These are phyloP conservation scores for Olyra latifolia DNA, from an alignment of 176 grass and related monocot genomes.

Conservation along the genomic window DNA sequence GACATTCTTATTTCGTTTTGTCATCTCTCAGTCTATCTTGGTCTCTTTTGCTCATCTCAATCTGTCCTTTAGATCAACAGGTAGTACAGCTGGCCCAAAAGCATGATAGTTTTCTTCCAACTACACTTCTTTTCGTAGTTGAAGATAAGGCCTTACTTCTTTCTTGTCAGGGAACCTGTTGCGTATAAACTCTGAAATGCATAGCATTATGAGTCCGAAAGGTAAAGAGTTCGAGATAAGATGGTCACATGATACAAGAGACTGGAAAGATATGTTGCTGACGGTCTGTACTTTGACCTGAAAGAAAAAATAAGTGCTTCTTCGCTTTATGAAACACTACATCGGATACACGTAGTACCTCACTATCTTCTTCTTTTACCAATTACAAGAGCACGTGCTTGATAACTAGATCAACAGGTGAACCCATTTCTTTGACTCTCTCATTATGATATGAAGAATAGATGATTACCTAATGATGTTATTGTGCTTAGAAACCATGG, in stretches of 20 bases:
- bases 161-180: background rate
- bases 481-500: too few species aligned
- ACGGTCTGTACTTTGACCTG: background rate
- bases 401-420: too few species aligned
- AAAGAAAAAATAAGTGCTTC: background rate
- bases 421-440: too few species aligned
- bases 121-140: background rate
- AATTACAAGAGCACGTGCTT: too few species aligned
- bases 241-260: background rate
- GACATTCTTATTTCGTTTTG: background rate
- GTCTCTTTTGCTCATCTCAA: background rate
- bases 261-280: background rate
- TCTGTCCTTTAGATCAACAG: background rate
- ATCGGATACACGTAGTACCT: too few species aligned
- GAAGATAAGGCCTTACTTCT: background rate
- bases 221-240: background rate
- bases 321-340: background rate
- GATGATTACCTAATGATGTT: too few species aligned
- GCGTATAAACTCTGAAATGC: background rate
- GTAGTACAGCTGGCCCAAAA: background rate
- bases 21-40: background rate
- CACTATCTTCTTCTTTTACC: too few species aligned
- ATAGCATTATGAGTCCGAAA: background rate
- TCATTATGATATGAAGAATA: too few species aligned
- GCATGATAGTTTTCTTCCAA: background rate